Evolutionary conservation across 2,329 filamentous ascomycete genomes (phyloP).

Genomic region (Xylariaceae sp.): DNA sequence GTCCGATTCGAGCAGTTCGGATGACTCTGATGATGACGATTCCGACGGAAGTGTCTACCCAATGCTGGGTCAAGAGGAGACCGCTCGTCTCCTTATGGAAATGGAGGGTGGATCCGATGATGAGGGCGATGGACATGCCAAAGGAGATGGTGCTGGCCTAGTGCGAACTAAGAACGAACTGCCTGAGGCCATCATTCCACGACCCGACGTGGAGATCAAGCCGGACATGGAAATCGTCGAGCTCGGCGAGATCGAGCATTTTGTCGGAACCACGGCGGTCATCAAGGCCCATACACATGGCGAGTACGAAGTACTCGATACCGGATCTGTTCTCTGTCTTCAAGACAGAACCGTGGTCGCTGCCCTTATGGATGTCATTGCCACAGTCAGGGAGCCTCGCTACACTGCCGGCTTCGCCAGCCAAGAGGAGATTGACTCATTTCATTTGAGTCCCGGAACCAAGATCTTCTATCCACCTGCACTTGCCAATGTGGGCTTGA

Average conservation of each 20-base stretch:
- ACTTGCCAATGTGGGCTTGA: slow-evolving; percentile 81
- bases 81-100: slow-evolving; percentile 78
- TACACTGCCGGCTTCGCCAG: slow-evolving; percentile 77
- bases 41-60: slow-evolving; percentile 54
- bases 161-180: slow-evolving; percentile 80
- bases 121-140: slow-evolving; percentile 54
- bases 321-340: slow-evolving; percentile 76
- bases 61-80: slow-evolving; percentile 73
- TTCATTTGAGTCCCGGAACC: slow-evolving; percentile 62
- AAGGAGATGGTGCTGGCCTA: slow-evolving; percentile 41
- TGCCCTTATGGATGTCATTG: slow-evolving; percentile 77
- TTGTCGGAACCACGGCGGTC: slow-evolving; percentile 73
- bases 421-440: slow-evolving; percentile 59
- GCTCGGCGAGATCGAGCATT: slow-evolving; percentile 68
- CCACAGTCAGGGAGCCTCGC: slow-evolving; percentile 76
- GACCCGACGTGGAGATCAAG: slow-evolving; percentile 74
- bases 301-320: slow-evolving; percentile 79
- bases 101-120: slow-evolving; percentile 76
- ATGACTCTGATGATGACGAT: slow-evolving; percentile 49
- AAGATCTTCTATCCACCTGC: slow-evolving; percentile 73
- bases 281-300: slow-evolving; percentile 74
- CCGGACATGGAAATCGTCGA: slow-evolving; percentile 70
- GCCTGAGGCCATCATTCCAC: slow-evolving; percentile 57
- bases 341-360: slow-evolving; percentile 72
- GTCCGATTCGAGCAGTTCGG: slow-evolving; percentile 52